A percentile compares a stretch with the other conserved stretches of the same genome.
phyloP scores from a whole-genome alignment of 192 early-diverging fungal species.

The Spizellomyces sp. region DNA sequence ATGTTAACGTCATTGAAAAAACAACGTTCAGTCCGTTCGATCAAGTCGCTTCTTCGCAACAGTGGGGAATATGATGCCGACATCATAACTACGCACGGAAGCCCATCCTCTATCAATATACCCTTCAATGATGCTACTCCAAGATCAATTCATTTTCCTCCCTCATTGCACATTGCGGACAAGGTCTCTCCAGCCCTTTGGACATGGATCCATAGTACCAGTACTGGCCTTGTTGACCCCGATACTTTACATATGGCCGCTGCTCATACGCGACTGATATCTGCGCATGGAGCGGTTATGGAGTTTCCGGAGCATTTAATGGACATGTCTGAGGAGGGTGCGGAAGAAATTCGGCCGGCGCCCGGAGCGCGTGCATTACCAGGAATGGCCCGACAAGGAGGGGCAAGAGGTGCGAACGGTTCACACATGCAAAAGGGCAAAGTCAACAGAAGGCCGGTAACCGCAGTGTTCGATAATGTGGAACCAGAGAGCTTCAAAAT shows the following conservation, averaged over 20 bases:
- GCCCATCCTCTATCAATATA: background rate
- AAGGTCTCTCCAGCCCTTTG: slow-evolving; percentile 15
- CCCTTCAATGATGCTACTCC: background rate
- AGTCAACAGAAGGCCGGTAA: slow-evolving; percentile 12
- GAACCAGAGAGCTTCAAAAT: background rate
- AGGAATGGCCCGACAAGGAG: slow-evolving; percentile 6
- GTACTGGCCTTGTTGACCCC: slow-evolving; percentile 4
- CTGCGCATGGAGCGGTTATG: slow-evolving; percentile 6
- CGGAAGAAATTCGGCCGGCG: background rate
- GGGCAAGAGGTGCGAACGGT: background rate
- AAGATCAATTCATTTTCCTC: slow-evolving; percentile 14
- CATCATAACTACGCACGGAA: background rate
- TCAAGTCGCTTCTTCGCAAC: slow-evolving; percentile 15
- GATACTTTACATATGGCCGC: slow-evolving; percentile 7
- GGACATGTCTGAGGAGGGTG: background rate
- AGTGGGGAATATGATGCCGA: background rate
- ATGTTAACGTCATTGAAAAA: slow-evolving; percentile 26
- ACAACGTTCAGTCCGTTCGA: slow-evolving; percentile 30
- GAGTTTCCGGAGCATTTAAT: slow-evolving; percentile 19
- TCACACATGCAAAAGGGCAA: background rate
- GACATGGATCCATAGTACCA: slow-evolving; percentile 10
- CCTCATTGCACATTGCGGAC: slow-evolving; percentile 6
- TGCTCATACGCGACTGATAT: slow-evolving; percentile 12
- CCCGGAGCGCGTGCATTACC: slow-evolving; percentile 10
- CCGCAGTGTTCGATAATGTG: slow-evolving; percentile 6